Base-by-base conservation (phyloP, 257 asterid species). In the Voacanga thouarsii region DNA sequence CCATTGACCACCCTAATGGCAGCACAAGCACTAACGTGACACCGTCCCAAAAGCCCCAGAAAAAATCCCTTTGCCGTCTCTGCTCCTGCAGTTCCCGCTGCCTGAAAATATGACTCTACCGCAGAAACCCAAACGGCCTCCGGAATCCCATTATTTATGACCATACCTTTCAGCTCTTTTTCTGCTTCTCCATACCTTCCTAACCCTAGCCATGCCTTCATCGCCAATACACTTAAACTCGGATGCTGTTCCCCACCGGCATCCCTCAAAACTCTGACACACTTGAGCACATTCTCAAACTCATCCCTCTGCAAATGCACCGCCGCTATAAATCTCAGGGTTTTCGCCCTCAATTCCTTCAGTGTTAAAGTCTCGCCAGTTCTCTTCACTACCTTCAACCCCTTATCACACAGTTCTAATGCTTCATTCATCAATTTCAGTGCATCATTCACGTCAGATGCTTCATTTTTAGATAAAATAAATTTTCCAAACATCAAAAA, bases 71-170 rank as follows among this genome's bases (percentile, higher is more conserved):
- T 96, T 56, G 87, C 94, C 0, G 97, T 91, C 87, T 87, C 97
- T 21, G 89, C 97, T 1, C 96, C 99, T 11, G 97, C 97, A 30
- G 92, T 90, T 53, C 99, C 98, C 3, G 93, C 97, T 1, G 93
- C 90, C 65, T 90, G 92, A 82, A 96, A 96, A 71, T 89, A 96
- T 8, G 97, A 89, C 78, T 96, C 99, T 50, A 93, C 91, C 12
- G 99, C 98, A 12, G 99, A 96, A 41, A 96, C 93, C 97, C 98
- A 96, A 84, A 96, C 94, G 53, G 89, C 93, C 89, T 96, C 99
- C 0, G 99, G 99, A 77, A 96, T 88, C 79, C 96, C 99, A 82
- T 92, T 90, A 80, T 86, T 86, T 78, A 84, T 57, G 69, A 89
- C 97, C 97, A 96, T 92, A 23, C 95, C 92, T 80, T 92, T 89